Evolutionary conservation across 2,329 filamentous ascomycete genomes (phyloP), one percentile per base, ranked within the genome.

Genomic region (Colletotrichum theobromicola): DNA sequence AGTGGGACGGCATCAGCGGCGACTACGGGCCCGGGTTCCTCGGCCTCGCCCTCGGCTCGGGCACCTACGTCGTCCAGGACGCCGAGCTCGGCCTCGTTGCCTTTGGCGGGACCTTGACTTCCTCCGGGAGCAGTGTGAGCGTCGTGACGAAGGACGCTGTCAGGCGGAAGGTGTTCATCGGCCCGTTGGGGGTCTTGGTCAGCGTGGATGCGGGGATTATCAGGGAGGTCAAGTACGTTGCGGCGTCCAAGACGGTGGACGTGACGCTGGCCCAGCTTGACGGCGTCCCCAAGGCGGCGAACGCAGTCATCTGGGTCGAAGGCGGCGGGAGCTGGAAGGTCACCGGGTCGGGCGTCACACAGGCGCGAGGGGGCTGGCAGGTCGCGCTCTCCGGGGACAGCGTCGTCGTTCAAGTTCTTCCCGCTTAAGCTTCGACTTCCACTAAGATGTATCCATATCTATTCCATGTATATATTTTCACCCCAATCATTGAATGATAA

Each of bases 1-100:
- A 83, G 34, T 91, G 90, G 88, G 90, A 92, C 77, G 86, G 84
- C 2, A 89, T 89, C 75, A 88, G 85, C 24, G 89, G 90, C 2
- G 90, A 92, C 78, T 91, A 91, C 70, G 90, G 90, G 0, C 87
- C 85, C 0, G 87, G 86, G 2, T 90, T 91, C 72, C 72, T 91
- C 0, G 90, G 90, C 0, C 80, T 89, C 63, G 84, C 85, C 0
- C 80, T 91, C 1, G 88, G 86, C 2, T 86, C 87, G 2, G 87
- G 85, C 0, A 87, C 86, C 0, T 91, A 90, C 71, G 81, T 91
- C 7, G 84, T 85, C 0, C 76, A 86, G 0, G 86, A 90, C 70
- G 65, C 79, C 0, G 81, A 82, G 1, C 82, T 88, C 4, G 89
- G 89, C 0, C 77, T 88, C 13, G 77, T 87, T 4, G 86, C 84